Evolutionary conservation across 257 asterid genomes (phyloP).

Genomic region (Coffea eugenioides): DNA sequence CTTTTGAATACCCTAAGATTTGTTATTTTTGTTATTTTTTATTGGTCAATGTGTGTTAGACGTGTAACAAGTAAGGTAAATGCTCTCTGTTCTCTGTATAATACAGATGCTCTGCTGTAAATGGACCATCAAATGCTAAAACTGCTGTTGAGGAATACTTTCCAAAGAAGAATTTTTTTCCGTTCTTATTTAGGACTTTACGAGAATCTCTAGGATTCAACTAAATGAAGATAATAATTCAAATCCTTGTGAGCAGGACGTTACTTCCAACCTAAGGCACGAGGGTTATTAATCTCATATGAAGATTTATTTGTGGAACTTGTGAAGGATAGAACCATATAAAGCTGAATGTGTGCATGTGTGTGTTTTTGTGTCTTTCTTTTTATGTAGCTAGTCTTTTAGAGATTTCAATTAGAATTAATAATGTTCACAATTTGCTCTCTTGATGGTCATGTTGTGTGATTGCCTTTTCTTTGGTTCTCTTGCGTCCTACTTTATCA

Average conservation of each 20-base stretch:
- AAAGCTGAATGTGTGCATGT: neutral
- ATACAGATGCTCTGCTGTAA: neutral
- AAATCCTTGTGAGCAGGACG: neutral
- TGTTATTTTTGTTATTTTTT: neutral
- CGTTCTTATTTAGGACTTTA: no score
- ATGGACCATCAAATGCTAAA: slow-evolving; percentile 1
- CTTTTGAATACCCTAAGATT: neutral
- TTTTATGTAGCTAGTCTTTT: neutral
- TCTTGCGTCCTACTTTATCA: neutral
- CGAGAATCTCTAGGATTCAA: neutral
- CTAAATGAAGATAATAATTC: neutral
- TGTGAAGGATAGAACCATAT: neutral
- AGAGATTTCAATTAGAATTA: neutral
- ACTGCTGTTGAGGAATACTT: neutral
- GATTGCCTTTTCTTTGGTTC: slow-evolving; percentile 2
- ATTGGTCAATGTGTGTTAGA: neutral
- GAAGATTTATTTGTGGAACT: neutral
- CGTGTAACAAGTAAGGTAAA: neutral
- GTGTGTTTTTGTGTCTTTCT: neutral
- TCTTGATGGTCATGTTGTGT: no score
- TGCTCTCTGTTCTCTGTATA: neutral
- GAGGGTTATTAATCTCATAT: neutral
- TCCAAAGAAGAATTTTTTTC: neutral
- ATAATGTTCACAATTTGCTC: neutral
- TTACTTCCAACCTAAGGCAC: neutral